These are phyloP conservation scores for Vachellia collinsii DNA, from an alignment of 306 rosid species.

Conservation along the genomic window DNA sequence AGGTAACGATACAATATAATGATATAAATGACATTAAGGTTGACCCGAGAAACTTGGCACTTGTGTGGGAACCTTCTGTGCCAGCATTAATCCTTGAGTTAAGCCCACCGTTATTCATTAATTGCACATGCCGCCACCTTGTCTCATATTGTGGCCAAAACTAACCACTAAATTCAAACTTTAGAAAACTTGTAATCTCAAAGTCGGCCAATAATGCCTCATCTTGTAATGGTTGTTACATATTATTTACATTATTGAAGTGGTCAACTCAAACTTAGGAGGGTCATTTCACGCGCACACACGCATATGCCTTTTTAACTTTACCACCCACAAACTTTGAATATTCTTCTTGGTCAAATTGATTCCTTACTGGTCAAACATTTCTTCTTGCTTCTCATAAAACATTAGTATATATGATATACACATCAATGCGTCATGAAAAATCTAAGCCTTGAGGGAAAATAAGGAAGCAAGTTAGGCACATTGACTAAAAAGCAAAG, in stretches of 20 bases:
- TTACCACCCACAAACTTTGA: not conserved
- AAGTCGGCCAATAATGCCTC: not conserved
- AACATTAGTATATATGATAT: not conserved
- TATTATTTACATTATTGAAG: not conserved
- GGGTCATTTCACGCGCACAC: not conserved
- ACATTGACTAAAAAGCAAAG: not conserved
- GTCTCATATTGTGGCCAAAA: not conserved
- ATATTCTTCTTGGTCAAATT: not conserved
- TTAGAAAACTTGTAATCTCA: not conserved
- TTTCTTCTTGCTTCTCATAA: not conserved
- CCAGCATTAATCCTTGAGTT: conserved; percentile 40
- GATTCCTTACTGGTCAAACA: not conserved
- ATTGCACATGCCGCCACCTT: conserved; percentile 32
- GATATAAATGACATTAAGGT: not conserved
- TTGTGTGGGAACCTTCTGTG: not conserved
- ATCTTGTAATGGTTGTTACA: not conserved
- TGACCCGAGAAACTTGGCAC: conserved; percentile 36
- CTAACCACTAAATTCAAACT: not conserved
- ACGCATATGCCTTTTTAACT: not conserved
- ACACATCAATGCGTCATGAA: not conserved
- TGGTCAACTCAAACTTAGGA: not conserved
- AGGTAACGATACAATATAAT: too few relatives aligned
- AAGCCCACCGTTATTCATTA: conserved; percentile 26
- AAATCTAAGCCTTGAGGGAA: not conserved
- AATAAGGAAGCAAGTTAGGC: not conserved